Base-by-base conservation (phyloP, 1,284 basidiomycete genomes). In the Microstroma glucosiphilum region DNA sequence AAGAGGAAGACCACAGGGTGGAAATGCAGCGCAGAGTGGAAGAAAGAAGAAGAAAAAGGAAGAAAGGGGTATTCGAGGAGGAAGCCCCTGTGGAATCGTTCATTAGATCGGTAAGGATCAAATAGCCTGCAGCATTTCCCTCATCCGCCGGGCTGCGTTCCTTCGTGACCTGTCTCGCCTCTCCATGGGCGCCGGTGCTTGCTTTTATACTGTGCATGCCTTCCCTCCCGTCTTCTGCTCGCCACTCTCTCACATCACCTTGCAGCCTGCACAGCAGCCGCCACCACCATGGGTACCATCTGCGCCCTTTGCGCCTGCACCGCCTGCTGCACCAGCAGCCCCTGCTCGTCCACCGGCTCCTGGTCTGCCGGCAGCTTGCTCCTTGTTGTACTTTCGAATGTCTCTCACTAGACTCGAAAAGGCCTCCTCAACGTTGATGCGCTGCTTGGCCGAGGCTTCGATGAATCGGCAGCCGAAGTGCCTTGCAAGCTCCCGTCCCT, bases 371-470 rank as follows among this genome's bases (percentile, higher is more conserved):
- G 64, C 64, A 1, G 75, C 69, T 66, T 78, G 77, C 62, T 79
- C 68, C 74, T 73, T 93, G 85, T 97, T 97, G 82, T 92, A 96
- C 79, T 89, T 88, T 73, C 96, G 85, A 75, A 99, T 99, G 81
- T 96, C 92, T 56, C 93, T 87, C 43, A 99, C 96, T 63, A 99
- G 88, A 69, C 91, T 89, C 78, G 86, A 88, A 83, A 98, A 99
- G n/a, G 93, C 92, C 82, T 98, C 94, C 76, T 99, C 96, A 59
- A 99, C 96, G 76, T 97, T 97, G 82, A 96, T 91, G 57, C 96
- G 86, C 78, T 96, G 91, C 83, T 99, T 99, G 60, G 96, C 96
- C 23, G 94, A 97, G 1, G 96, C 97, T 82, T 98, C 96, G 71
- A 98, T 93, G 81, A 96, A 98, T 75, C 89, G 90, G 83, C 93